A percentile compares a stretch with the other conserved stretches of the same genome.
These are phyloP conservation scores for Yamadazyma sp. DNA, from an alignment of 1,139 yeast genomes.

Conservation along the genomic window DNA sequence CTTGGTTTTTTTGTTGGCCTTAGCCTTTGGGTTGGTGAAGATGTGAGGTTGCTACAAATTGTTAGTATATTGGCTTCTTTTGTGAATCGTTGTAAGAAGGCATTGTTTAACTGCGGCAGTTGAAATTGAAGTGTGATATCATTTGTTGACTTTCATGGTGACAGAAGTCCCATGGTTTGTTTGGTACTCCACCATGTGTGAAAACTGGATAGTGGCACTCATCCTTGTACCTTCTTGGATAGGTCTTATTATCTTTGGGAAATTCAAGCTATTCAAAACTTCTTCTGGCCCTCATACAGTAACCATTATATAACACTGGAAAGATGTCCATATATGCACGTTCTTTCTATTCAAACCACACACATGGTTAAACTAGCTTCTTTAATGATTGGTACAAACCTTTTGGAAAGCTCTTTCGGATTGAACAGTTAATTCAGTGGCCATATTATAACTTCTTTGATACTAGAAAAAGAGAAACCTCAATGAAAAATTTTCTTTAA, in stretches of 20 bases:
- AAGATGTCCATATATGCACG: no score
- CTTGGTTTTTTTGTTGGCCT: constrained; percentile 98
- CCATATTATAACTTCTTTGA: constrained; percentile 57
- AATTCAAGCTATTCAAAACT: no score
- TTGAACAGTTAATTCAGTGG: constrained; percentile 99
- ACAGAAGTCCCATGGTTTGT: no score
- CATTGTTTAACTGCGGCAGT: no score
- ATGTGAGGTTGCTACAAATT: constrained; percentile 92
- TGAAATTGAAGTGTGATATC: no score
- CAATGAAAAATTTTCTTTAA: constrained; percentile 17
- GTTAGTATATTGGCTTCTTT: constrained; percentile 30
- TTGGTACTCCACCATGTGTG: no score
- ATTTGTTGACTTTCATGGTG: no score
- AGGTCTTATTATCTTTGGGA: no score
- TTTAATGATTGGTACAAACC: constrained; percentile 56
- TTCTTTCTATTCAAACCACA: neutral
- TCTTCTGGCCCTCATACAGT: no score
- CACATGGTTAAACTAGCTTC: neutral
- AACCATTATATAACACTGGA: no score
- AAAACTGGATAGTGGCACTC: no score
- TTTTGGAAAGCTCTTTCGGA: constrained; percentile 99
- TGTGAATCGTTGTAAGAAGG: neutral
- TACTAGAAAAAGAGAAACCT: constrained; percentile 9
- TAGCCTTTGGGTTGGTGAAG: constrained; percentile 99
- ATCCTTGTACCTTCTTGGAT: no score